A percentile compares a stretch with the other conserved stretches of the same genome.
phyloP scores from a whole-genome alignment of 1,139 yeast genomes.

The Suhomyces atakaporum region DNA sequence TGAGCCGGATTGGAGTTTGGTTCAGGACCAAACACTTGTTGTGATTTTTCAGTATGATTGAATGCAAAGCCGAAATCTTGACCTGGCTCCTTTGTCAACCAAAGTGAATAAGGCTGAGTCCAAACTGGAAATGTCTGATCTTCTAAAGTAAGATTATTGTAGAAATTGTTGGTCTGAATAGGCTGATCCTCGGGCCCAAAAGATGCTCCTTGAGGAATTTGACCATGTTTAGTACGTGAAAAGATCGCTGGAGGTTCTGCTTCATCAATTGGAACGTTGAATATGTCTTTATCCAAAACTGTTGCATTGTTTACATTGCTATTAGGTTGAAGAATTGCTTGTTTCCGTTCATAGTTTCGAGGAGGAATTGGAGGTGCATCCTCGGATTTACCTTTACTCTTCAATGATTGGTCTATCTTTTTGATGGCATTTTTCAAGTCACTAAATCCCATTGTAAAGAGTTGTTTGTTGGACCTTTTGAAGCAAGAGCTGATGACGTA shows the following conservation, averaged over 20 bases:
- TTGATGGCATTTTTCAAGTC: slow-evolving; percentile 30
- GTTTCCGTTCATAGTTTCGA: not conserved
- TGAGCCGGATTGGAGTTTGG: slow-evolving; percentile 39
- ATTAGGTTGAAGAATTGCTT: not conserved
- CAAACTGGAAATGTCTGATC: slow-evolving; percentile 50
- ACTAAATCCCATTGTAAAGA: slow-evolving; percentile 28
- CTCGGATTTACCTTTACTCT: not conserved
- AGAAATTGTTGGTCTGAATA: slow-evolving; percentile 49
- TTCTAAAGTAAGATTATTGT: slow-evolving; percentile 43
- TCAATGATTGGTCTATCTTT: slow-evolving; percentile 20
- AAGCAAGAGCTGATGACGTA: slow-evolving; percentile 5
- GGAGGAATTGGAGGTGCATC: slow-evolving; percentile 5
- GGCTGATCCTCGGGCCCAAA: slow-evolving; percentile 27
- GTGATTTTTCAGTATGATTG: slow-evolving; percentile 45
- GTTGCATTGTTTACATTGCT: not conserved
- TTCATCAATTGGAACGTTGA: slow-evolving; percentile 27
- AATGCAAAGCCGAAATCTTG: slow-evolving; percentile 45
- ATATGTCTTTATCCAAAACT: slow-evolving; percentile 14
- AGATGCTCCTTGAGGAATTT: slow-evolving; percentile 35
- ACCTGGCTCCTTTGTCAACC: slow-evolving; percentile 44
- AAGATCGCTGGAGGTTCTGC: slow-evolving; percentile 33
- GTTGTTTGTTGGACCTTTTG: no score
- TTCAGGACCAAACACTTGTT: slow-evolving; percentile 49
- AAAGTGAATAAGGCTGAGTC: slow-evolving; percentile 50
- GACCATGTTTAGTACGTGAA: slow-evolving; percentile 26